Evolutionary conservation across 140 eudicot genomes (phyloP).

Genomic region (Erigeron philadelphicus): DNA sequence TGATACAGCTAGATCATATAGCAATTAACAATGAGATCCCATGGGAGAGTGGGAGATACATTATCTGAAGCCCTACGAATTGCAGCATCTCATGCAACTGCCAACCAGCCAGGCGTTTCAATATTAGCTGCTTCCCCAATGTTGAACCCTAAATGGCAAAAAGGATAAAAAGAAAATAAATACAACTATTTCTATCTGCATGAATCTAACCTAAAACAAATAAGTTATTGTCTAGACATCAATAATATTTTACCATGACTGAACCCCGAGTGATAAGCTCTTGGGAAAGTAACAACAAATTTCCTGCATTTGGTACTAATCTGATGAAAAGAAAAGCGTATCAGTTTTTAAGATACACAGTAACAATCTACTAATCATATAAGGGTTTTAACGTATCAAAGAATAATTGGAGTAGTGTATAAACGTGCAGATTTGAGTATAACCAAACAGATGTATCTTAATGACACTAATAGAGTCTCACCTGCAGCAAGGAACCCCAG

Average conservation of each 20-base stretch:
- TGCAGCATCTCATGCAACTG: constrained; percentile 87
- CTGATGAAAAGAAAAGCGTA: constrained; percentile 31
- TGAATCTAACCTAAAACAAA: constrained; percentile 1
- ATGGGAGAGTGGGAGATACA: constrained; percentile 52
- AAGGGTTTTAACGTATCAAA: constrained; percentile 1
- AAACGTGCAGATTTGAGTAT: neutral
- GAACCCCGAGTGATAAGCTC: constrained; percentile 97
- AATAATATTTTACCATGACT: constrained; percentile 64
- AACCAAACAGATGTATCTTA: neutral
- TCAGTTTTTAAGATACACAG: constrained; percentile 19
- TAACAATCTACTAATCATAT: neutral
- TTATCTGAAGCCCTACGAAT: constrained; percentile 86
- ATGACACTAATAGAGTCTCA: constrained; percentile 8
- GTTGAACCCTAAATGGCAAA: constrained; percentile 53
- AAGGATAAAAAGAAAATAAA: neutral
- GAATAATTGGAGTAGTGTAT: neutral
- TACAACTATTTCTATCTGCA: neutral
- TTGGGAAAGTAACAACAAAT: constrained; percentile 92
- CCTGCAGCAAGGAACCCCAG: constrained; percentile 99
- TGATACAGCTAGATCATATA: constrained; percentile 79
- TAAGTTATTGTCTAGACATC: neutral
- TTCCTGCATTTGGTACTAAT: constrained; percentile 90
- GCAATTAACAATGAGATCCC: constrained; percentile 91
- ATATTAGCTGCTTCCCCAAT: constrained; percentile 94
- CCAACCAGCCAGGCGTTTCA: constrained; percentile 95